Conservation (phyloP, 768 basidiomycete genomes). For the Coprinellus micaceus region DNA sequence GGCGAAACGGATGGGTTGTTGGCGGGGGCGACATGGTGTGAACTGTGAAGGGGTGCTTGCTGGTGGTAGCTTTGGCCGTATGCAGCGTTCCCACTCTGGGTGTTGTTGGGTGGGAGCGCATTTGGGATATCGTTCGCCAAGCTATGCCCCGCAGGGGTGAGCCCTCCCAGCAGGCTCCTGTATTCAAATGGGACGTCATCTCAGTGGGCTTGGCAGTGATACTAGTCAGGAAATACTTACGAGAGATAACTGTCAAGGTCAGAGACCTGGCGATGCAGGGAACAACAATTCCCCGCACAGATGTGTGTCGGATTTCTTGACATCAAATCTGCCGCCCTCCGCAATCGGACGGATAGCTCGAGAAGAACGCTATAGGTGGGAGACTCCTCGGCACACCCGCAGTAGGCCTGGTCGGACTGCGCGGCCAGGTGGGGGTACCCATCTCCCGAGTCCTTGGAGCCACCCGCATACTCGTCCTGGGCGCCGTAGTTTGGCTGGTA, state of each 20-base stretch:
- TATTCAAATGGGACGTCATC: background rate
- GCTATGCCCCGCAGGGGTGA: background rate
- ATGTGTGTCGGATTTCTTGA: slow-evolving; percentile 39
- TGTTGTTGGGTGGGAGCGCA: no score
- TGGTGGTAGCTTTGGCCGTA: background rate
- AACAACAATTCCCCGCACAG: slow-evolving; percentile 34
- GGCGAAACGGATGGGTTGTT: background rate
- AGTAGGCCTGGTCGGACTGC: slow-evolving; percentile 35
- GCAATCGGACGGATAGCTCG: slow-evolving; percentile 61
- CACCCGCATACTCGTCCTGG: slow-evolving; percentile 17
- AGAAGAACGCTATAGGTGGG: slow-evolving; percentile 54
- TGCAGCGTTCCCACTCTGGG: background rate
- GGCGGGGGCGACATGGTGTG: background rate
- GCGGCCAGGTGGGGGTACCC: slow-evolving; percentile 22
- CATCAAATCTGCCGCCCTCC: slow-evolving; percentile 55
- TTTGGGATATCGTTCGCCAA: background rate
- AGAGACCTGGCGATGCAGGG: slow-evolving; percentile 40
- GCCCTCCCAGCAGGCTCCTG: background rate
- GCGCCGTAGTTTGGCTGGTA: slow-evolving; percentile 27
- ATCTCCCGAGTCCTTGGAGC: slow-evolving; percentile 16
- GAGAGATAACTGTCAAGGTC: slow-evolving; percentile 30
- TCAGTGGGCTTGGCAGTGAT: background rate
- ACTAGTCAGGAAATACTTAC: slow-evolving; percentile 1
- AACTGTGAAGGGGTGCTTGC: background rate
- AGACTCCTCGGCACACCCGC: slow-evolving; percentile 56